phyloP scores from a whole-genome alignment of 768 basidiomycete species.

The Tephrocybe sp. region DNA sequence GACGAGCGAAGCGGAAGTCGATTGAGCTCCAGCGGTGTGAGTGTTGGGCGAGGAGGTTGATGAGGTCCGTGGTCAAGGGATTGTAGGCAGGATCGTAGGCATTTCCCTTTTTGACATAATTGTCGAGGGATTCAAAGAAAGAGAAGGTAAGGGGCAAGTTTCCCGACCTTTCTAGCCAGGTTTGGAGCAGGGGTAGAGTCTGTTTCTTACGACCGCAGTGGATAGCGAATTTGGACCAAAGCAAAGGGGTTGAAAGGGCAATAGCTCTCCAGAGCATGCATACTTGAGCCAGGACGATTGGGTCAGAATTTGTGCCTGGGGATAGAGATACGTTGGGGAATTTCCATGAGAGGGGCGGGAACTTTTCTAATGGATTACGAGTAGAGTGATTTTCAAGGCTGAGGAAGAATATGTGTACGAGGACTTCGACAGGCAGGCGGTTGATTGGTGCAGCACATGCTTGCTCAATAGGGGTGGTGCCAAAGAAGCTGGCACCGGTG shows the following conservation, averaged over 20 bases:
- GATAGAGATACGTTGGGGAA: slow-evolving; percentile 6
- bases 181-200: not conserved
- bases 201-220: not conserved
- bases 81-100: not conserved
- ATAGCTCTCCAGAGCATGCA: slow-evolving; percentile 9
- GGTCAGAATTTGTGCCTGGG: slow-evolving; percentile 5
- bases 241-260: slow-evolving; percentile 1
- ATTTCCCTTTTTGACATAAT: not conserved
- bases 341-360: not conserved
- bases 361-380: not conserved
- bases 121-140: not conserved
- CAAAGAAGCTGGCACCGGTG: not conserved
- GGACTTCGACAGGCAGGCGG: slow-evolving; percentile 7
- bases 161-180: slow-evolving; percentile 2
- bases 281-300: slow-evolving; percentile 10
- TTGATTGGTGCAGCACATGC: slow-evolving; percentile 3
- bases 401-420: slow-evolving; percentile 3
- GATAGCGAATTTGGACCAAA: slow-evolving; percentile 9
- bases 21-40: slow-evolving; percentile 9
- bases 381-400: slow-evolving; percentile 1
- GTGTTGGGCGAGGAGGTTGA: slow-evolving; percentile 3
- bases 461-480: not conserved
- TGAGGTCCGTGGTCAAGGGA: not conserved
- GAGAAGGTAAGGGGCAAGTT: slow-evolving; percentile 1
- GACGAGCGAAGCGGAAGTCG: slow-evolving; percentile 3